Evolutionary conservation across 441 rosid species (phyloP).

Genomic region (Euphorbia schlechtendalii): DNA sequence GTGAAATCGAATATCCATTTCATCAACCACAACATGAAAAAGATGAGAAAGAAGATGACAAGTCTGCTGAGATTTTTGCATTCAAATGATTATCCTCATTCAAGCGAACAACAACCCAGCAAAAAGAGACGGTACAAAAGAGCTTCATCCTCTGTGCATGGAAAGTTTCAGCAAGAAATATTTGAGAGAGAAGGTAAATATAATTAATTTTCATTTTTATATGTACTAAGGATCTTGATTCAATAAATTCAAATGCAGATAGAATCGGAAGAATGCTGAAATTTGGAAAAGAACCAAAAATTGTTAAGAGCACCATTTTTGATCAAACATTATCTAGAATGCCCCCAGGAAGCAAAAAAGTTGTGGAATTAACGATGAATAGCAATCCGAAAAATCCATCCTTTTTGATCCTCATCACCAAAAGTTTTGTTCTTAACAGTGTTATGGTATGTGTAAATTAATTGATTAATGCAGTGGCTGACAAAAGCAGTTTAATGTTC

Average conservation of each 20-base stretch:
- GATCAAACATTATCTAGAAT: not conserved
- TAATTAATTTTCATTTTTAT: no score
- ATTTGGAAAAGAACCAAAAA: no score
- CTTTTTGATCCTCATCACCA: not conserved
- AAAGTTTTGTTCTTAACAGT: not conserved
- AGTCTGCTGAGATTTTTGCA: not conserved
- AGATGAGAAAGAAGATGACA: not conserved
- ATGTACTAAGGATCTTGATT: no score
- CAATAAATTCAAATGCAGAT: no score
- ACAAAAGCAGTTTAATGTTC: not conserved
- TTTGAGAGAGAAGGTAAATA: no score
- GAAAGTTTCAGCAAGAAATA: no score
- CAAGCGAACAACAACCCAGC: no score
- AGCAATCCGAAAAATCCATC: not conserved
- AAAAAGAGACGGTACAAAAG: no score
- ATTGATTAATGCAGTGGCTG: not conserved
- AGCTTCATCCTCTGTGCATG: no score
- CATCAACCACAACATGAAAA: not conserved
- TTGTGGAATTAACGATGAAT: not conserved
- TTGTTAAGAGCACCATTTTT: no score
- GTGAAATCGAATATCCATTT: slow-evolving; percentile 11
- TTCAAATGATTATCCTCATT: no score
- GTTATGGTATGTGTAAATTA: not conserved
- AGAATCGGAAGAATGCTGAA: no score
- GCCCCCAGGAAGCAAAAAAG: not conserved